Conservation (phyloP, 2,329 filamentous ascomycete genomes). For the Dryadomyces sulphureus region DNA sequence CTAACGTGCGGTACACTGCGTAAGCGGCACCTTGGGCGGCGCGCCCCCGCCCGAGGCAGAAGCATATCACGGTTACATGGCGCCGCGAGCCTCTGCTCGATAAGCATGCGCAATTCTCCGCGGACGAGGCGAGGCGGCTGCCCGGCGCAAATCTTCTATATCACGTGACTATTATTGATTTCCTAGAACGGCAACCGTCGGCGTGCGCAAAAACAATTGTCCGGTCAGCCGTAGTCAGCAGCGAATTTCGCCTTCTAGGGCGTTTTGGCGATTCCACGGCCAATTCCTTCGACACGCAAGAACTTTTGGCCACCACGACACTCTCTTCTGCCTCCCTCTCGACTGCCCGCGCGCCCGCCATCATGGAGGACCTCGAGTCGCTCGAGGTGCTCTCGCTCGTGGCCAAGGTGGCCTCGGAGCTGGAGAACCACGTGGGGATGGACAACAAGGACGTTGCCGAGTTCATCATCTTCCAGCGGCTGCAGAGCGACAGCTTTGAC, state of each 20-base stretch:
- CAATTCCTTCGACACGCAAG: neutral
- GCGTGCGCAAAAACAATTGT: neutral
- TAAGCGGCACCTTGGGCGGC: no score
- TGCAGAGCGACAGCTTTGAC: constrained; percentile 52
- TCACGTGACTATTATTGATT: neutral
- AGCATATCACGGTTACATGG: no score
- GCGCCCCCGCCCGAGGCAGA: no score
- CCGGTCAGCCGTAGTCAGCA: neutral
- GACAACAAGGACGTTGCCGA: constrained; percentile 91
- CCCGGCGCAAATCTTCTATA: no score
- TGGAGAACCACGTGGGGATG: constrained; percentile 86
- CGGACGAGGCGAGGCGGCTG: no score
- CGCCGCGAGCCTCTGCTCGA: no score
- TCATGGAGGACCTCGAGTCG: constrained; percentile 81
- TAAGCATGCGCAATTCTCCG: no score
- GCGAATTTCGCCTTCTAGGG: neutral
- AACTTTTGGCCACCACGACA: neutral
- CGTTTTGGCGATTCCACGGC: neutral
- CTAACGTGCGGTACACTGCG: no score
- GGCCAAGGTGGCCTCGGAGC: constrained; percentile 83
- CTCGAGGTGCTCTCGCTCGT: constrained; percentile 90
- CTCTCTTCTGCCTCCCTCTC: neutral
- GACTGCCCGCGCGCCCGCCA: constrained; percentile 5
- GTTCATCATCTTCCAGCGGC: constrained; percentile 84
- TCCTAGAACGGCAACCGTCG: neutral